Conservation (phyloP, 441 rosid species). For the Erodium texanum region DNA sequence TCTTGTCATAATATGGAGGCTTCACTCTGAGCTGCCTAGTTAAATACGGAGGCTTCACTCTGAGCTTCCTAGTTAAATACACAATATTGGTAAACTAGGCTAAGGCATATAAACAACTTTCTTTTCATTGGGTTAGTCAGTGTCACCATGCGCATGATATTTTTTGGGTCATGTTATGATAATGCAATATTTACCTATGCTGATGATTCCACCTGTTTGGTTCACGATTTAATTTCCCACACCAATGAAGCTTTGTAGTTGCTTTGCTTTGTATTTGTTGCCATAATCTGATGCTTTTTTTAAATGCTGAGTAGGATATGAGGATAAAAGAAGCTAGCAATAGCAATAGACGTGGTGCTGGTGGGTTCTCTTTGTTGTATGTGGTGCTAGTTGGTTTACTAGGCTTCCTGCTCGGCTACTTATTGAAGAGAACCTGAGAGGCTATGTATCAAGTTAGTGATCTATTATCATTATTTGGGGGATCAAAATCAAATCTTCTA, state of each 20-base stretch:
- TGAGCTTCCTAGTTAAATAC: no score
- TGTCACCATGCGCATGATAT: no score
- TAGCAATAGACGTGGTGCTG: neutral
- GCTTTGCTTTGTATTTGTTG: neutral
- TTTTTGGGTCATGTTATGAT: no score
- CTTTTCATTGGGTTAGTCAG: no score
- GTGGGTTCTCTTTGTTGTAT: conserved; percentile 9
- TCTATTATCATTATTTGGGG: no score
- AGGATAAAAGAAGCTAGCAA: conserved; percentile 10
- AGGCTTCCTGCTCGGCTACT: conserved; percentile 12
- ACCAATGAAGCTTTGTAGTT: no score
- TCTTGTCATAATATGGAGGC: neutral
- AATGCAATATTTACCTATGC: no score
- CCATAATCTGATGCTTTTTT: neutral
- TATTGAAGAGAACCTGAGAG: neutral
- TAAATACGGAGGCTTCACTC: neutral
- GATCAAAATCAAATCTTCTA: no score
- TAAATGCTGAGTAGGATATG: conserved; percentile 1
- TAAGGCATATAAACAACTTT: neutral
- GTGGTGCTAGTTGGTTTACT: conserved; percentile 8
- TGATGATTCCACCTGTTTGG: no score
- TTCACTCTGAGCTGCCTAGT: no score
- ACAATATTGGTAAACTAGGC: neutral
- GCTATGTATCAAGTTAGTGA: no score
- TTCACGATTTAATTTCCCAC: no score